A percentile compares a stretch with the other conserved stretches of the same genome.
Evolutionary conservation across 192 early-diverging fungal genomes (phyloP).

Genomic region (Entophlyctis helioformis): DNA sequence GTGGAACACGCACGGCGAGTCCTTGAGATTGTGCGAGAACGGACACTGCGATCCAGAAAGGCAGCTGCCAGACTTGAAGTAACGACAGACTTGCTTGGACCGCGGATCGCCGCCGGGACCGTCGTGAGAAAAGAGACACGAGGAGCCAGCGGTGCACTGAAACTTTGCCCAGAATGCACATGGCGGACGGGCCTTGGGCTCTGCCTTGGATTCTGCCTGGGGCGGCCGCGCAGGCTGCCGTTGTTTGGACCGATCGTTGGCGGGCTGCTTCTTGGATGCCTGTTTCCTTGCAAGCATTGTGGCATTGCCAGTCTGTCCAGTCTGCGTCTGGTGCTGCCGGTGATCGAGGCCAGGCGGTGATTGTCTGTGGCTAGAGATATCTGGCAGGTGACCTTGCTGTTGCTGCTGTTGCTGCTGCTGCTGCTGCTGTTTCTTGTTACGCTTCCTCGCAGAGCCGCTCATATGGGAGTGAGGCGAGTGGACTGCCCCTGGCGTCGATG

Average conservation of each 20-base stretch:
- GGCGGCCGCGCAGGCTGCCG: background rate
- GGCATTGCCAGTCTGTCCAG: background rate
- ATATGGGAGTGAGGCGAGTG: background rate
- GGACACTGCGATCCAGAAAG: conserved; percentile 4
- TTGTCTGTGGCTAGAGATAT: background rate
- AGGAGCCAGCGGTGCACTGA: conserved; percentile 1
- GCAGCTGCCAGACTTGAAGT: conserved; percentile 13
- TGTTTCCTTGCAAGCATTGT: background rate
- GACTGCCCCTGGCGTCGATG: background rate
- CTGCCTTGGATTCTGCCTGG: background rate
- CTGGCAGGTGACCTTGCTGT: background rate
- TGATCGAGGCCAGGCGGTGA: background rate
- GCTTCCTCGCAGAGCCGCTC: background rate
- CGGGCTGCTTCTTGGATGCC: background rate
- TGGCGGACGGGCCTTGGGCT: conserved; percentile 4
- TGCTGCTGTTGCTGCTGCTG: background rate
- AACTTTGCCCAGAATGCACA: conserved; percentile 7
- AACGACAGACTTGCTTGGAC: conserved; percentile 6
- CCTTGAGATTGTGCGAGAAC: conserved; percentile 14
- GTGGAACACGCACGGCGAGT: conserved; percentile 12
- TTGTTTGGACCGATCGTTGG: background rate
- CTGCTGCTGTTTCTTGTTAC: background rate
- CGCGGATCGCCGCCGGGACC: conserved; percentile 7
- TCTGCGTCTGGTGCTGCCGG: background rate
- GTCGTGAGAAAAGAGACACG: conserved; percentile 12